These are phyloP conservation scores for Stemphylium vesicarium DNA, from an alignment of 2,329 filamentous ascomycete species.

Conservation along the genomic window DNA sequence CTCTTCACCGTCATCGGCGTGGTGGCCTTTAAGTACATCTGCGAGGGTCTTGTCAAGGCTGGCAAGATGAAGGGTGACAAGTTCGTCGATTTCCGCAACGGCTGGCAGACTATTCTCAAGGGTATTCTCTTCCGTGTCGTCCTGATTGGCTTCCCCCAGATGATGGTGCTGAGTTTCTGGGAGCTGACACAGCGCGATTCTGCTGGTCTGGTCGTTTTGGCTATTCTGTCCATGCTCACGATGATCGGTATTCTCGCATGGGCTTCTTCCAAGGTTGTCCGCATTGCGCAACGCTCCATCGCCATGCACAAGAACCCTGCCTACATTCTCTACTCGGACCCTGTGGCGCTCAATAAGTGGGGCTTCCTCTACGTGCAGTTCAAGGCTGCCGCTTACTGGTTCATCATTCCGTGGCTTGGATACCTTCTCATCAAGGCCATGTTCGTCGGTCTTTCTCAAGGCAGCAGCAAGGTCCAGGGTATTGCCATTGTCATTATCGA, in stretches of 20 bases:
- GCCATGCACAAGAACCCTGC: constrained; percentile 94
- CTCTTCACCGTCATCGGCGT: constrained; percentile 75
- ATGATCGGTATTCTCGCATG: constrained; percentile 79
- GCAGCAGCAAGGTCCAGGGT: constrained; percentile 73
- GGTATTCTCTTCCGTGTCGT: constrained; percentile 90
- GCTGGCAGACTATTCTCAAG: constrained; percentile 91
- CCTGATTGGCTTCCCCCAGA: constrained; percentile 89
- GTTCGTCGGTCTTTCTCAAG: constrained; percentile 84
- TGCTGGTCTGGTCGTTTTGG: constrained; percentile 81
- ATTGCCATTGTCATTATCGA: constrained; percentile 85
- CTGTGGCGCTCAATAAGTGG: constrained; percentile 95
- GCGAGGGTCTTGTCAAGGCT: constrained; percentile 75
- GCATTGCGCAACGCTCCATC: constrained; percentile 86
- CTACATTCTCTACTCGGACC: constrained; percentile 95
- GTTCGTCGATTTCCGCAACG: constrained; percentile 92
- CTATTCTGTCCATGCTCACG: constrained; percentile 85
- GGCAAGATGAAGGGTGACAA: constrained; percentile 83
- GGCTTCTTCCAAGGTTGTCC: constrained; percentile 89
- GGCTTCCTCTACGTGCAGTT: constrained; percentile 98
- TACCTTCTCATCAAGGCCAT: constrained; percentile 88
- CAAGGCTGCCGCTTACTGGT: constrained; percentile 94
- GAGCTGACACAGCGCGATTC: constrained; percentile 89
- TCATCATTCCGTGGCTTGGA: constrained; percentile 77
- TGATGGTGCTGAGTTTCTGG: constrained; percentile 90
- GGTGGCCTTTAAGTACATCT: constrained; percentile 78